Evolutionary conservation across 2,329 filamentous ascomycete species (phyloP).

Genomic region (Rhinocladiella mackenziei): DNA sequence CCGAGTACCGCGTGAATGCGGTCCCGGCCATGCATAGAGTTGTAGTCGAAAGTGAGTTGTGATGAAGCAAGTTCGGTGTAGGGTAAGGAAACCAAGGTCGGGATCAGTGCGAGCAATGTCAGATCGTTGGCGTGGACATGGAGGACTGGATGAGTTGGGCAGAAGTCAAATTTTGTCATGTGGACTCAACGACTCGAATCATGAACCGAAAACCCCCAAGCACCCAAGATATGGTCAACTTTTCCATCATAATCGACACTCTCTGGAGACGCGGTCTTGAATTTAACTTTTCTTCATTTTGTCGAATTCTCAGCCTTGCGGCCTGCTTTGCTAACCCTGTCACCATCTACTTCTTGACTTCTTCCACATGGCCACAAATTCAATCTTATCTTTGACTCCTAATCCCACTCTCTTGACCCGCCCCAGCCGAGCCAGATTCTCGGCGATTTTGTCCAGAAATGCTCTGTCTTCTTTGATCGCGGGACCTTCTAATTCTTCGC

Average conservation of each 20-base stretch:
- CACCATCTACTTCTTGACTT: conserved; percentile 37
- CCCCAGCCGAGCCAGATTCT: conserved; percentile 80
- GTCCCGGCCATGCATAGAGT: conserved; percentile 23
- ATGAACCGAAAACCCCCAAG: neutral
- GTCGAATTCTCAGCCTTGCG: neutral
- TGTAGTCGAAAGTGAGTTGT: conserved; percentile 20
- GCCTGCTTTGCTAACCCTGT: no score
- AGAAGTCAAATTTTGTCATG: conserved; percentile 3
- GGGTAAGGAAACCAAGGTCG: no score
- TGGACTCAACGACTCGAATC: conserved; percentile 1
- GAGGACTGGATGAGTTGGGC: no score
- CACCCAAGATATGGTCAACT: neutral
- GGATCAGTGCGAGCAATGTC: no score
- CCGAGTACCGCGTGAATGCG: conserved; percentile 12
- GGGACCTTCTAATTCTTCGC: conserved; percentile 32
- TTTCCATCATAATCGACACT: conserved; percentile 1
- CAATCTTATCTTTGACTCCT: conserved; percentile 74
- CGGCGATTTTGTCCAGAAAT: conserved; percentile 73
- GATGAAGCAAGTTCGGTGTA: neutral
- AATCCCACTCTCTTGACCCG: conserved; percentile 85
- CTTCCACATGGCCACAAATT: conserved; percentile 71
- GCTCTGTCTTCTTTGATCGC: conserved; percentile 58
- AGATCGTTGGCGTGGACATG: no score
- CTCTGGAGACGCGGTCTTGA: neutral
- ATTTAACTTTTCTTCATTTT: neutral